Conservation (phyloP, 208 protist genomes). For the Acanthamoeba healyi region DNA sequence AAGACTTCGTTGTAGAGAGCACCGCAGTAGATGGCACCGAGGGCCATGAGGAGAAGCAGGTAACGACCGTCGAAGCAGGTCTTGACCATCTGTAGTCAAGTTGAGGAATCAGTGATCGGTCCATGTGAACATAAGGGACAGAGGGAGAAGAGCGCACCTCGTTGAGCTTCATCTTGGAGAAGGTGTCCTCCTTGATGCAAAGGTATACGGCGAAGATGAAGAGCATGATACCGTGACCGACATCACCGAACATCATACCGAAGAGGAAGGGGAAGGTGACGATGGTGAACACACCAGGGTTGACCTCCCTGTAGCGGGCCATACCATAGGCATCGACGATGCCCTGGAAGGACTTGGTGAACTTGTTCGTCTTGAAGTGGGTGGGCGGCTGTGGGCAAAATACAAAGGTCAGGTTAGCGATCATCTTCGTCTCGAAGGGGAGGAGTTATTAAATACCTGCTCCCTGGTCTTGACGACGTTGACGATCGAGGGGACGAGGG, state of each 20-base stretch:
- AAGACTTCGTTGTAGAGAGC: constrained; percentile 98
- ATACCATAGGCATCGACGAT: constrained; percentile 99
- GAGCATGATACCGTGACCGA: constrained; percentile 98
- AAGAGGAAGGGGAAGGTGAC: constrained; percentile 99
- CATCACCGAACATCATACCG: constrained; percentile 99
- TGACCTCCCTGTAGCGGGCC: constrained; percentile 93
- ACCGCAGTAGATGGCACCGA: constrained; percentile 97
- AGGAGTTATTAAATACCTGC: constrained; percentile 51
- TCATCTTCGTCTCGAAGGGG: background rate
- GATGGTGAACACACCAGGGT: constrained; percentile 94
- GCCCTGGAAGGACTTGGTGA: constrained; percentile 96
- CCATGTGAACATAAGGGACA: background rate
- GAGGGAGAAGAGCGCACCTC: constrained; percentile 89
- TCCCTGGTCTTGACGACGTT: constrained; percentile 93
- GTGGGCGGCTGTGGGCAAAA: constrained; percentile 93
- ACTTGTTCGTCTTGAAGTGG: constrained; percentile 97
- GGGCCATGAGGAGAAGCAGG: constrained; percentile 96
- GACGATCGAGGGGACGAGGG: constrained; percentile 94
- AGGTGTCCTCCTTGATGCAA: constrained; percentile 91
- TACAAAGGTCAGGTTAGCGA: background rate
- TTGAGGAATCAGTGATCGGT: constrained; percentile 92
- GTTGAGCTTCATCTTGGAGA: constrained; percentile 92
- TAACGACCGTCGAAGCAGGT: constrained; percentile 93
- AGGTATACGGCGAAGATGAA: constrained; percentile 92
- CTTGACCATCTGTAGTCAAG: constrained; percentile 64